phyloP scores from a whole-genome alignment of 768 basidiomycete genomes.

The Tephrocybe sp. region DNA sequence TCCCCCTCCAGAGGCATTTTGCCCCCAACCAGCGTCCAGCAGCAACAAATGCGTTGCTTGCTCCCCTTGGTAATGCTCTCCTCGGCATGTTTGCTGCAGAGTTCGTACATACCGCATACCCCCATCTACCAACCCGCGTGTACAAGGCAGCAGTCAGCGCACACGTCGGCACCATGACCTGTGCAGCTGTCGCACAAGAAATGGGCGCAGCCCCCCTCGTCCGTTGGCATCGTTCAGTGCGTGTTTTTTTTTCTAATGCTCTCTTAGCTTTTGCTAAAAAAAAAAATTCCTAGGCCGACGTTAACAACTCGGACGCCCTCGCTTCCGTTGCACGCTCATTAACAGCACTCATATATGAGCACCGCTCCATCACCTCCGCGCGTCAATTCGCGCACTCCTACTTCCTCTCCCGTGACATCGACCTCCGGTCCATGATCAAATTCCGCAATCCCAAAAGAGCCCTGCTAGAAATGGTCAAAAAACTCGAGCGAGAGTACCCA shows the following conservation, averaged over 20 bases:
- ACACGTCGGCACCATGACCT: conserved; percentile 84
- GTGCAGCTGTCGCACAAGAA: conserved; percentile 83
- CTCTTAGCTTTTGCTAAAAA: neutral
- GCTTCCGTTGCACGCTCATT: conserved; percentile 86
- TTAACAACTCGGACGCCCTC: conserved; percentile 84
- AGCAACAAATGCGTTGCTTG: conserved; percentile 73
- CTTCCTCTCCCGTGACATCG: conserved; percentile 85
- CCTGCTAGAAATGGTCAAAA: conserved; percentile 68
- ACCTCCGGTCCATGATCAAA: conserved; percentile 77
- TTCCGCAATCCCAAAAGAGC: conserved; percentile 83
- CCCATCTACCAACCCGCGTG: conserved; percentile 89
- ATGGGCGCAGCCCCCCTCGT: conserved; percentile 78
- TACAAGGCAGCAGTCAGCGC: conserved; percentile 90
- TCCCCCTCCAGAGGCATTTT: conserved; percentile 53
- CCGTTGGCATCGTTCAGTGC: conserved; percentile 79
- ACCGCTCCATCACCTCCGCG: conserved; percentile 83
- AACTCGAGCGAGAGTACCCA: conserved; percentile 65
- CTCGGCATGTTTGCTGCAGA: conserved; percentile 91
- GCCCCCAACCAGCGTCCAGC: conserved; percentile 55
- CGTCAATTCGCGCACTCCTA: conserved; percentile 86
- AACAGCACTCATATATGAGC: conserved; percentile 86
- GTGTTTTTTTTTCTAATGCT: conserved; percentile 23
- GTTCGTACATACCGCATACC: conserved; percentile 76
- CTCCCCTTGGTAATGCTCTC: conserved; percentile 80
- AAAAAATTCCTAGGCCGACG: conserved; percentile 40